These are phyloP conservation scores for Corchorus olitorius DNA, from an alignment of 345 rosid species.

Conservation along the genomic window DNA sequence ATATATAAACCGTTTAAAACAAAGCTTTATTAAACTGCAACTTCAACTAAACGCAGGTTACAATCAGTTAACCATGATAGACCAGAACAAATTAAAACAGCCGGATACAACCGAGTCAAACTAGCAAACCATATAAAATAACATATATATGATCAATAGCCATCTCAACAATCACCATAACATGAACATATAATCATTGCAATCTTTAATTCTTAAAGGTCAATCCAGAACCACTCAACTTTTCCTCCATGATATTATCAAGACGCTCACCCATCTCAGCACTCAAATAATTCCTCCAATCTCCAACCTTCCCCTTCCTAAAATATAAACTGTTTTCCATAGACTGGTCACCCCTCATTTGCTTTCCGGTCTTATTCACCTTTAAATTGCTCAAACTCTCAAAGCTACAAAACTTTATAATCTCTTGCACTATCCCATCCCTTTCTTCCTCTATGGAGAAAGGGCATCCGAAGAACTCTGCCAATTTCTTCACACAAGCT, in stretches of 20 bases:
- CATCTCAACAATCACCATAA: too few species aligned
- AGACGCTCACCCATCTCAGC: constrained; percentile 11
- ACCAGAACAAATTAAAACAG: too few species aligned
- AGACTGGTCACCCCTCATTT: accelerated
- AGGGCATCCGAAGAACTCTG: constrained; percentile 34
- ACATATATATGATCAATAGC: too few species aligned
- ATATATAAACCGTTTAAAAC: too few species aligned
- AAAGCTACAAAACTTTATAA: constrained; percentile 35
- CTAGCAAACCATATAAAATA: too few species aligned
- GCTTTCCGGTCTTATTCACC: constrained; percentile 30
- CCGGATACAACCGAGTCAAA: too few species aligned
- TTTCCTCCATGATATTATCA: background rate
- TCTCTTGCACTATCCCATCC: constrained; percentile 12
- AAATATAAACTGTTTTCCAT: background rate
- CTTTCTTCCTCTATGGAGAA: constrained; percentile 26
- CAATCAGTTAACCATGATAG: too few species aligned
- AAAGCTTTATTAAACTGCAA: too few species aligned
- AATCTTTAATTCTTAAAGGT: too few species aligned
- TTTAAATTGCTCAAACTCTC: constrained; percentile 30
- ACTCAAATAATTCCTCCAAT: constrained; percentile 22
- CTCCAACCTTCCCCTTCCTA: constrained; percentile 29
- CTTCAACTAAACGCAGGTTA: too few species aligned
- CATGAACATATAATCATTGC: too few species aligned
- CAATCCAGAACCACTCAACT: constrained; percentile 15
- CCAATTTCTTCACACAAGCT: constrained; percentile 22